Conservation (phyloP, 129 eudicot species). For the Centaurea solstitialis region DNA sequence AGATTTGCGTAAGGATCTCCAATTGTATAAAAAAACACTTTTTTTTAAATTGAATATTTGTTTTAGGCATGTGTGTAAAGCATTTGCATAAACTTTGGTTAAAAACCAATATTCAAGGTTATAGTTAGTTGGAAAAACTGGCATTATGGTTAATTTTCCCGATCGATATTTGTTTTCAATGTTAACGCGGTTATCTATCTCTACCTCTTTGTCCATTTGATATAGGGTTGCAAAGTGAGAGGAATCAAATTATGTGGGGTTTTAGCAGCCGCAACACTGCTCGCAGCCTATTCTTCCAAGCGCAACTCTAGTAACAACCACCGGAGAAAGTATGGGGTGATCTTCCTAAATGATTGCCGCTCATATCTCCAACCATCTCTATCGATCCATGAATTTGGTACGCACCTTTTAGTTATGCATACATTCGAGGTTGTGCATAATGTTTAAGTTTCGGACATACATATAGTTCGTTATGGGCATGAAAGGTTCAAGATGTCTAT, state of each 20-base stretch:
- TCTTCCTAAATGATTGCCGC: conserved; percentile 58
- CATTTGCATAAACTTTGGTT: no score
- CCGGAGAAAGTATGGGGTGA: conserved; percentile 53
- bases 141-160: no score
- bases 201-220: neutral
- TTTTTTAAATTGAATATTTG: no score
- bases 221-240: conserved; percentile 54
- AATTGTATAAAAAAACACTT: no score
- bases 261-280: conserved; percentile 49
- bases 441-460: neutral
- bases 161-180: no score
- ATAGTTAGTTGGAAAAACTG: no score
- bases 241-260: conserved; percentile 63
- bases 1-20: no score
- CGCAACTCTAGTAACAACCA: conserved; percentile 21
- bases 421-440: neutral
- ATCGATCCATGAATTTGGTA: conserved; percentile 50
- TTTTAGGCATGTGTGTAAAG: no score
- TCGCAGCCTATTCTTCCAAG: conserved; percentile 48
- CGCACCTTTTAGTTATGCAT: neutral
- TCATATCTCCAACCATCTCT: conserved; percentile 51
- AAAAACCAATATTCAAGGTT: no score
- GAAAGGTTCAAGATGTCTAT: neutral
- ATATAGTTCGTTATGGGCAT: neutral
- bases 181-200: neutral